phyloP scores from a whole-genome alignment of 306 rosid genomes.

The Vigna mungo region DNA sequence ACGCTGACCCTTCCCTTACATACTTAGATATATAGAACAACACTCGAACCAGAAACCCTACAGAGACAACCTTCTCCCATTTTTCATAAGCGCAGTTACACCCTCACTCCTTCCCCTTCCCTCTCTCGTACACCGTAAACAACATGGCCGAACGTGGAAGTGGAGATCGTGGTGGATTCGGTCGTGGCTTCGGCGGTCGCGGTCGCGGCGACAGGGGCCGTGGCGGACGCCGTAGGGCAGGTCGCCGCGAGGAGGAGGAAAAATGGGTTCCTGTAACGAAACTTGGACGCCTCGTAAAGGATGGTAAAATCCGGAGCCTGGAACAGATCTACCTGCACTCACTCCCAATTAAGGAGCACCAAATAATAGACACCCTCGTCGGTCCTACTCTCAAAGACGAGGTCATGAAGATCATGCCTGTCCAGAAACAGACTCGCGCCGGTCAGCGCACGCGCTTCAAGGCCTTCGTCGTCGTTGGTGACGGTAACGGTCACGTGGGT shows the following conservation, averaged over 20 bases:
- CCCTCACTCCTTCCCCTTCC: background rate
- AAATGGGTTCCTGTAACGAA: slow-evolving; percentile 52
- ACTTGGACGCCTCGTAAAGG: slow-evolving; percentile 48
- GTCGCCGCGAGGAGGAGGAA: slow-evolving; percentile 46
- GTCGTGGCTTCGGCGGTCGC: slow-evolving; percentile 38
- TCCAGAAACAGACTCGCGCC: slow-evolving; percentile 52
- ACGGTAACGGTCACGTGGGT: slow-evolving; percentile 44
- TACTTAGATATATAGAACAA: background rate
- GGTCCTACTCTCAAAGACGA: slow-evolving; percentile 47
- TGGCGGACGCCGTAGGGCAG: slow-evolving; percentile 37
- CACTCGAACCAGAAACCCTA: slow-evolving; percentile 10
- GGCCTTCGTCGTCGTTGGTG: slow-evolving; percentile 51
- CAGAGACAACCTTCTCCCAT: background rate
- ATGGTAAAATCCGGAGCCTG: slow-evolving; percentile 26
- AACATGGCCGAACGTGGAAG: slow-evolving; percentile 48
- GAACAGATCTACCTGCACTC: slow-evolving; percentile 52
- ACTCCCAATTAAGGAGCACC: slow-evolving; percentile 51
- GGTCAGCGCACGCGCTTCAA: slow-evolving; percentile 55
- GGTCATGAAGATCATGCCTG: slow-evolving; percentile 54
- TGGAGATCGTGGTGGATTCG: slow-evolving; percentile 48
- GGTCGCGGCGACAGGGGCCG: slow-evolving; percentile 46
- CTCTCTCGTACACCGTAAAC: background rate
- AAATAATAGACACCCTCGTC: slow-evolving; percentile 35
- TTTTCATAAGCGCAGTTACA: background rate
- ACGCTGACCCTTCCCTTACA: background rate